Conservation (phyloP, 306 rosid species). For the Fagus crenata region DNA sequence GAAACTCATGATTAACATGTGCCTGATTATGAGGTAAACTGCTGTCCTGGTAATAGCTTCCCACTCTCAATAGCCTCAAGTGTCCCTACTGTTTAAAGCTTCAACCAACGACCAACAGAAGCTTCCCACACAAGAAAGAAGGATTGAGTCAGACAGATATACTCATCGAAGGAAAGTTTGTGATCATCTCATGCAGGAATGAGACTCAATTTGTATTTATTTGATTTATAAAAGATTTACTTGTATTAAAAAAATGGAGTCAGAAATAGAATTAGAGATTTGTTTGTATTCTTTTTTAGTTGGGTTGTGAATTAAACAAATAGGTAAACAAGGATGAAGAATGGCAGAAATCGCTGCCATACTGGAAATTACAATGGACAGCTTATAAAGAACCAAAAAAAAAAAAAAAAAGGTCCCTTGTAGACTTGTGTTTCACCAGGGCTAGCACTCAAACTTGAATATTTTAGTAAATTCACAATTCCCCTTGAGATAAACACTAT, state of each 20-base stretch:
- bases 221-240: not conserved
- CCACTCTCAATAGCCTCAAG: not conserved
- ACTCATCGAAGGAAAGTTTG: not conserved
- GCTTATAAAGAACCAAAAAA: no score
- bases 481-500: no score
- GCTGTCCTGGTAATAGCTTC: not conserved
- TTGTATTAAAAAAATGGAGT: slow-evolving; percentile 1
- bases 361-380: not conserved
- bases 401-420: no score
- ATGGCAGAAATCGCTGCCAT: not conserved
- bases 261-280: slow-evolving; percentile 8
- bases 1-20: not conserved
- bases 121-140: not conserved
- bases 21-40: not conserved
- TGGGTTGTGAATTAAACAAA: not conserved
- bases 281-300: not conserved
- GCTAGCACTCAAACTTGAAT: no score
- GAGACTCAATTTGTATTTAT: not conserved
- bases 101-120: not conserved
- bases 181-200: not conserved
- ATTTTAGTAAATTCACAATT: no score
- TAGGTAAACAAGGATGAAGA: not conserved
- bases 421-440: no score
- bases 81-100: not conserved
- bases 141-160: not conserved